Evolutionary conservation across 345 rosid genomes (phyloP), one percentile per base, ranked within the genome.

Genomic region (Pugionium cornutum): DNA sequence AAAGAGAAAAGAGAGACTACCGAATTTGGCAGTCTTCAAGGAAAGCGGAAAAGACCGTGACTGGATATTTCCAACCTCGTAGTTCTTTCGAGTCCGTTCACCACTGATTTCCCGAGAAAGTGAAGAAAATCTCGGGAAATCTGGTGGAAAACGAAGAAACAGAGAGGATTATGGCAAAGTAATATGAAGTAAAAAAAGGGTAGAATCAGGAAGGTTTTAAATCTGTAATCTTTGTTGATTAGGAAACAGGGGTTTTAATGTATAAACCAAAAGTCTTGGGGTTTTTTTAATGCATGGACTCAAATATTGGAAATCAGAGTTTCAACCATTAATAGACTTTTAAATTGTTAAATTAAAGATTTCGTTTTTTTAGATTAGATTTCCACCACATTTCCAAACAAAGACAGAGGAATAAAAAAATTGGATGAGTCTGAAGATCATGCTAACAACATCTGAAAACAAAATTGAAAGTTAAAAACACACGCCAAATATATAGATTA

Each of bases 201-300:
- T 7, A 35, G 43, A 72, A 64, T 64, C 41, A 27, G 37, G 7
- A 57, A 33, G 59, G 28, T 34, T 30, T 25, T 9, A 40, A 55
- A 48, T 48, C 10, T 55, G 50, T 48, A 41, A 62, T 55, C 52
- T 32, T 39, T 18, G 11, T 18, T 2, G 48, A 39, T 41, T 5
- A n/a, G 64, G 45, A 33, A 47, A 54, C 37, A 63, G 4, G 61
- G 71, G 76, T 42, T 64, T 64, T 27, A 50, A 72, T 39, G 58
- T 4, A 64, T 29, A 0, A 48, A 64, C 47, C 28, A 49, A 41
- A 64, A 72, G 58, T 70, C 69, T 64, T 40, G 54, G 69, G 75
- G 75, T 25, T 57, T 18, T 18, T 18, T 62, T 9, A 63, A 46
- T 31, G 57, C 69, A 70, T 42, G 7, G 18, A 8, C 56, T 2